phyloP scores from a whole-genome alignment of 495 filamentous ascomycete species.

The Niebla homalea region DNA sequence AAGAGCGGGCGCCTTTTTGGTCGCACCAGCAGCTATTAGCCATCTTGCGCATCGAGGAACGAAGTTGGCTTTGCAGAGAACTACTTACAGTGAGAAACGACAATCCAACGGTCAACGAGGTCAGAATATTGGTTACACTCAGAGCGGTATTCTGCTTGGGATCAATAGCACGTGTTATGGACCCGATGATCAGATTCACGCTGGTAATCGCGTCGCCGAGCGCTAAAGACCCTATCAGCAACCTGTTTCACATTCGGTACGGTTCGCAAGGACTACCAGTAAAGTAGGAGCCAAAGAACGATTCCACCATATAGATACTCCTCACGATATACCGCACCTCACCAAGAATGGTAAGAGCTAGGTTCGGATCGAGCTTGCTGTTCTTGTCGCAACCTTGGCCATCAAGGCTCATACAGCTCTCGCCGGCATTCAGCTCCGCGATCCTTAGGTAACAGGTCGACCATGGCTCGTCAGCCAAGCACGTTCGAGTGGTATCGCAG shows the following conservation, averaged over 20 bases:
- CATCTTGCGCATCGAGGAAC: too few species aligned
- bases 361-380: neutral
- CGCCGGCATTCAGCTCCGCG: neutral
- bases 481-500: neutral
- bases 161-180: neutral
- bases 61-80: too few species aligned
- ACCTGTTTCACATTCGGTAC: neutral
- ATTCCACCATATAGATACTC: slow-evolving; percentile 5
- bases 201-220: neutral
- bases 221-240: neutral
- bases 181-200: neutral
- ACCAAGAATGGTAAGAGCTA: slow-evolving; percentile 1
- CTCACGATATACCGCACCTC: slow-evolving; percentile 5
- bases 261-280: neutral
- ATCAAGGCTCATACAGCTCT: neutral
- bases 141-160: neutral
- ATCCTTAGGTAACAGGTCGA: neutral
- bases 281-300: slow-evolving; percentile 6
- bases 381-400: neutral
- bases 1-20: slow-evolving; percentile 3
- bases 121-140: neutral
- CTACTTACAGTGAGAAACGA: neutral
- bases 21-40: too few species aligned
- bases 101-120: neutral
- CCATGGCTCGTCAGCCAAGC: neutral